Percentiles rank a stretch among this genome's conserved stretches.
Evolutionary conservation across 1,139 yeast species (phyloP).

Genomic region (Saccharomyces pastorianus): DNA sequence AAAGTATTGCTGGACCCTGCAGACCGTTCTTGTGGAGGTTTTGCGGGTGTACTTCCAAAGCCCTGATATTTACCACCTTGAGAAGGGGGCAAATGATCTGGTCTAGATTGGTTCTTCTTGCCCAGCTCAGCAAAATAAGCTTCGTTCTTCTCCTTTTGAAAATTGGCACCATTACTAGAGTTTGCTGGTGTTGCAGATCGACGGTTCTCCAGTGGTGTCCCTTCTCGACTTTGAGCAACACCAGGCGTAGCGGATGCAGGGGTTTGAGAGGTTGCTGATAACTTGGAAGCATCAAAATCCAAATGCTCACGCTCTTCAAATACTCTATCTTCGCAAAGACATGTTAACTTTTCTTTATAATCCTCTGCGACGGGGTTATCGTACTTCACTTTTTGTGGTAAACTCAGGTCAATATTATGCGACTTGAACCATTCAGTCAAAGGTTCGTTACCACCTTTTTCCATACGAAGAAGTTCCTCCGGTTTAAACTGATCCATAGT

Average conservation of each 20-base stretch:
- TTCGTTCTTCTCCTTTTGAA: conserved; percentile 59
- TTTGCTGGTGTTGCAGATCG: conserved; percentile 38
- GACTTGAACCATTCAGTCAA: conserved; percentile 59
- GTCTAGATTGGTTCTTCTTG: conserved; percentile 58
- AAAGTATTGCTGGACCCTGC: conserved; percentile 38
- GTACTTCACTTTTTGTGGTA: conserved; percentile 69
- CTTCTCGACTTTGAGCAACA: conserved; percentile 18
- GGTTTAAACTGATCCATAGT: conserved; percentile 97
- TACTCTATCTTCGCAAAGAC: conserved; percentile 64
- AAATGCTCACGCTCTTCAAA: conserved; percentile 62
- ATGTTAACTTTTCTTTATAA: conserved; percentile 72
- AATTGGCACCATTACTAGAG: conserved; percentile 20
- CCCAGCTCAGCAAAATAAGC: conserved; percentile 77
- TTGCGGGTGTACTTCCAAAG: conserved; percentile 68
- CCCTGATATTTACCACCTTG: conserved; percentile 93
- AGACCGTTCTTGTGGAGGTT: conserved; percentile 6
- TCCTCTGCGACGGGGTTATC: conserved; percentile 90
- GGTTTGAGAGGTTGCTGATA: conserved; percentile 13
- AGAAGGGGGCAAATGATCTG: conserved; percentile 78
- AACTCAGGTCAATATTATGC: conserved; percentile 61
- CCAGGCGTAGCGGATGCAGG: conserved; percentile 4
- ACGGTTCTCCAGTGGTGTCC: conserved; percentile 24
- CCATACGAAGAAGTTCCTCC: conserved; percentile 86
- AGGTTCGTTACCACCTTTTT: conserved; percentile 83
- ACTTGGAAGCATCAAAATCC: conserved; percentile 30